Percentiles rank a stretch among this genome's conserved stretches.
Evolutionary conservation across 1,139 yeast genomes (phyloP).

Genomic region (Candida tropicalis): DNA sequence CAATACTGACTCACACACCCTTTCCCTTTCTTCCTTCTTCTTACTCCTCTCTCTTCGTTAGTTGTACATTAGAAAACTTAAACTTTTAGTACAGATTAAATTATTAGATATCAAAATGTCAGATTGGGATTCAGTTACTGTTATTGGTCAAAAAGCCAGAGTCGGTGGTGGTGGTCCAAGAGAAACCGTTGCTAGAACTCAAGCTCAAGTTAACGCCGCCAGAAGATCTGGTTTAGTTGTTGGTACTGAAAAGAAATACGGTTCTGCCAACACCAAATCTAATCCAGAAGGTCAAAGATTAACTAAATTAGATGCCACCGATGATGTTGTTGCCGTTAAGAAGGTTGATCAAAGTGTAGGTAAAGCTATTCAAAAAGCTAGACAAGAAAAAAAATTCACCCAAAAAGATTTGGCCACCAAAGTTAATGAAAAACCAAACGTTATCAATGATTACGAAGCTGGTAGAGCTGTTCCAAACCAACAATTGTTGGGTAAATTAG

Average conservation of each 20-base stretch:
- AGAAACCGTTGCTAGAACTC: conserved; percentile 77
- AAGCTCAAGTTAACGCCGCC: conserved; percentile 85
- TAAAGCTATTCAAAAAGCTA: conserved; percentile 80
- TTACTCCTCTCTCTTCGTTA: background rate
- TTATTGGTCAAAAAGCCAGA: conserved; percentile 87
- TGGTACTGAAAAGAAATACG: conserved; percentile 91
- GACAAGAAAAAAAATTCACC: conserved; percentile 86
- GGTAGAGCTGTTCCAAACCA: conserved; percentile 97
- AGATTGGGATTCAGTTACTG: conserved; percentile 90
- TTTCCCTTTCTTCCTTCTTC: background rate
- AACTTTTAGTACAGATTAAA: background rate
- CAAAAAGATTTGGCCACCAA: conserved; percentile 97
- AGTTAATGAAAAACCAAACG: conserved; percentile 93
- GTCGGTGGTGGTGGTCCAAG: conserved; percentile 90
- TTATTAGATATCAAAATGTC: no score
- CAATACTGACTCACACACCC: background rate
- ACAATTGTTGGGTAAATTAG: conserved; percentile 88
- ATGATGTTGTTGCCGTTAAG: conserved; percentile 91
- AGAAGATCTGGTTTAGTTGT: conserved; percentile 88
- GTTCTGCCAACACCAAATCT: conserved; percentile 62
- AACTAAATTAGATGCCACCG: conserved; percentile 90
- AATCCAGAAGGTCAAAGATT: conserved; percentile 94
- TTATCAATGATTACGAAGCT: conserved; percentile 94
- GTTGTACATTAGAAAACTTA: background rate
- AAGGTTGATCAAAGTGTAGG: conserved; percentile 86